These are phyloP conservation scores for Phanerochaete carnosa DNA, from an alignment of 768 basidiomycete species.

Conservation along the genomic window DNA sequence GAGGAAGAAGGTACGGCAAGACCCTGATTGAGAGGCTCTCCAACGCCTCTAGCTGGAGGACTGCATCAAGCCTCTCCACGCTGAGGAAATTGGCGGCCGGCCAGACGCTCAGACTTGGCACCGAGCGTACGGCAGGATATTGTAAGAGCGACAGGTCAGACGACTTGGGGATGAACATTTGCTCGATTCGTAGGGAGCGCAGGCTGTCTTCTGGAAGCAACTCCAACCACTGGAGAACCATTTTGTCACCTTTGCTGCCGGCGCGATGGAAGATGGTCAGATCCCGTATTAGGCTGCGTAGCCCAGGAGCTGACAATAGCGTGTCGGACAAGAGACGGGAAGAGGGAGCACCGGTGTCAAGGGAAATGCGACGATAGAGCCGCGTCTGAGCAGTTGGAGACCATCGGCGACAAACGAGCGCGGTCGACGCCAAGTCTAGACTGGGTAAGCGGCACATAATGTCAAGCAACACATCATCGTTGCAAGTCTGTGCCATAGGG, in stretches of 20 bases:
- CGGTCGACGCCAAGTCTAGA: neutral
- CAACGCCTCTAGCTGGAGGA: neutral
- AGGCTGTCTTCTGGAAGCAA: neutral
- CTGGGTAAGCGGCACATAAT: neutral
- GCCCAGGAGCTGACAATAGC: neutral
- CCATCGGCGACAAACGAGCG: neutral
- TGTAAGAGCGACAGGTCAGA: neutral
- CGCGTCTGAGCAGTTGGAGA: neutral
- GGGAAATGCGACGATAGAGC: neutral
- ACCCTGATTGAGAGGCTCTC: neutral
- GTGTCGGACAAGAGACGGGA: neutral
- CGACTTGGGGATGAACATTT: neutral
- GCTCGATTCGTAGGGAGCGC: neutral
- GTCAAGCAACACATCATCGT: neutral
- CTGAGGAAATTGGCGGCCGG: neutral
- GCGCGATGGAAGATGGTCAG: neutral
- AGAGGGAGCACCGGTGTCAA: neutral
- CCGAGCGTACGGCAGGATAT: neutral
- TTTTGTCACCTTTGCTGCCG: neutral
- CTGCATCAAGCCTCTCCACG: neutral
- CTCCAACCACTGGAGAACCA: neutral
- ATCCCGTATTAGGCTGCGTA: neutral
- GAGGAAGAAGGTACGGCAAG: neutral
- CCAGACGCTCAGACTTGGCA: neutral
- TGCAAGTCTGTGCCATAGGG: neutral